Conservation (phyloP, 2,329 filamentous ascomycete genomes). For the Capronia coronata region DNA sequence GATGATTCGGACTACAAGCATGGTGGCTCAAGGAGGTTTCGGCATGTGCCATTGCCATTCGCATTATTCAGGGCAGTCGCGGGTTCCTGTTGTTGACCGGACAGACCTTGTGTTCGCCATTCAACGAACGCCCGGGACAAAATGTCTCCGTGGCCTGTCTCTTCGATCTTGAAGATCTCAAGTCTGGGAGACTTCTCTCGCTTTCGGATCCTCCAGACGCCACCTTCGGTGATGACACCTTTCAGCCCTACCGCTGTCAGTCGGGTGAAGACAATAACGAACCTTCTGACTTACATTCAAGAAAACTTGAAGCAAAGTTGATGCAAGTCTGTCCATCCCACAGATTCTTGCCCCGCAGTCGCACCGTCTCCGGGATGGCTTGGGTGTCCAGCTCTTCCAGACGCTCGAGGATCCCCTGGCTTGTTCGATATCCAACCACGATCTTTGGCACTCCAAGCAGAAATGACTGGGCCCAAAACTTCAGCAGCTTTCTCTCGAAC, state of each 20-base stretch:
- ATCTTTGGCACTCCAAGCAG: conserved; percentile 87
- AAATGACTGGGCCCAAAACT: conserved; percentile 96
- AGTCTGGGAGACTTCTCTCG: conserved; percentile 57
- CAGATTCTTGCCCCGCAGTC: conserved; percentile 55
- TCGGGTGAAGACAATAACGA: background rate
- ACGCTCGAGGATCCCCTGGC: conserved; percentile 62
- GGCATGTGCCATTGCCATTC: background rate
- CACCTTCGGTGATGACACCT: conserved; percentile 56
- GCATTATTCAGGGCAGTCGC: background rate
- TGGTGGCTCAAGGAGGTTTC: background rate
- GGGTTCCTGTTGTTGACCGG: conserved; percentile 4
- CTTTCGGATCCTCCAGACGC: conserved; percentile 74
- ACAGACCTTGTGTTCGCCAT: conserved; percentile 49
- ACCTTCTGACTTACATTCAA: conserved; percentile 60
- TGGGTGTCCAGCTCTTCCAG: conserved; percentile 76
- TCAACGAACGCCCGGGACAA: conserved; percentile 70
- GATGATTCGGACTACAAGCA: background rate
- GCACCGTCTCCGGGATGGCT: conserved; percentile 68
- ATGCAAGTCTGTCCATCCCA: conserved; percentile 96
- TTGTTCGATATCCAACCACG: conserved; percentile 78
- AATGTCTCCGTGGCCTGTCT: conserved; percentile 68
- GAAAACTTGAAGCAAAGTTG: conserved; percentile 72
- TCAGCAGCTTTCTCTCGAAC: conserved; percentile 85
- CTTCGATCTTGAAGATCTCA: conserved; percentile 66
- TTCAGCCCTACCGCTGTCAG: conserved; percentile 45